Percentiles rank a stretch among this genome's conserved stretches.
phyloP scores from a whole-genome alignment of 2,329 filamentous ascomycete species.

The Lecanosticta acicola region DNA sequence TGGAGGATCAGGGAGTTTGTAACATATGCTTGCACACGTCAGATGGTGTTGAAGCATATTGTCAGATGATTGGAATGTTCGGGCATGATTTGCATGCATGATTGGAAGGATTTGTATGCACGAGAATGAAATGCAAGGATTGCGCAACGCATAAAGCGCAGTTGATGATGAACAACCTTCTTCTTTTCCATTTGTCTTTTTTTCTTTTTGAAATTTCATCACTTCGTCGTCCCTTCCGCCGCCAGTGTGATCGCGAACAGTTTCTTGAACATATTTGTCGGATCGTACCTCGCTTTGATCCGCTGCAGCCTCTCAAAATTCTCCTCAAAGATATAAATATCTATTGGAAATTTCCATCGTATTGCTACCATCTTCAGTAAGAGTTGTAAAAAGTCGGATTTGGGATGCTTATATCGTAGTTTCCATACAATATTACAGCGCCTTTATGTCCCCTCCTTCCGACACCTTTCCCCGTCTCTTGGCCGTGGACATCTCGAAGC shows the following conservation, averaged over 20 bases:
- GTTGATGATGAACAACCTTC: too few relatives aligned
- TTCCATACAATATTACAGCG: conserved; percentile 27
- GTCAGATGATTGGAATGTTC: too few relatives aligned
- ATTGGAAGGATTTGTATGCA: too few relatives aligned
- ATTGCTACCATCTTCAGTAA: conserved; percentile 22
- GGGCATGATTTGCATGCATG: too few relatives aligned
- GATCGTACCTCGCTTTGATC: conserved; percentile 45
- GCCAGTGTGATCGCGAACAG: conserved; percentile 23
- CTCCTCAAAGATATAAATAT: conserved; percentile 44
- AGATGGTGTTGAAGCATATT: too few relatives aligned
- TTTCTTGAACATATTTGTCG: conserved; percentile 44
- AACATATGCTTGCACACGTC: too few relatives aligned
- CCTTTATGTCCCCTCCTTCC: conserved; percentile 24
- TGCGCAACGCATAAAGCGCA: too few relatives aligned
- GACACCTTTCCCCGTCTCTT: conserved; percentile 18
- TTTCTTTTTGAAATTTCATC: too few relatives aligned
- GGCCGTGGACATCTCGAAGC: conserved; percentile 16
- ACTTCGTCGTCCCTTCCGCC: conserved; percentile 5
- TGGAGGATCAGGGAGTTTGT: too few relatives aligned
- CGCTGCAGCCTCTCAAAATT: conserved; percentile 39
- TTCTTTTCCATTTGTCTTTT: too few relatives aligned
- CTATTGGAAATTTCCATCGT: conserved; percentile 27
- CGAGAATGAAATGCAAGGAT: too few relatives aligned
- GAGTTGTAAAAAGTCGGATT: not conserved
- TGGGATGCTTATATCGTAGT: conserved; percentile 24